These are phyloP conservation scores for Zalaria sp. DNA, from an alignment of 2,329 filamentous ascomycete genomes.

Conservation along the genomic window DNA sequence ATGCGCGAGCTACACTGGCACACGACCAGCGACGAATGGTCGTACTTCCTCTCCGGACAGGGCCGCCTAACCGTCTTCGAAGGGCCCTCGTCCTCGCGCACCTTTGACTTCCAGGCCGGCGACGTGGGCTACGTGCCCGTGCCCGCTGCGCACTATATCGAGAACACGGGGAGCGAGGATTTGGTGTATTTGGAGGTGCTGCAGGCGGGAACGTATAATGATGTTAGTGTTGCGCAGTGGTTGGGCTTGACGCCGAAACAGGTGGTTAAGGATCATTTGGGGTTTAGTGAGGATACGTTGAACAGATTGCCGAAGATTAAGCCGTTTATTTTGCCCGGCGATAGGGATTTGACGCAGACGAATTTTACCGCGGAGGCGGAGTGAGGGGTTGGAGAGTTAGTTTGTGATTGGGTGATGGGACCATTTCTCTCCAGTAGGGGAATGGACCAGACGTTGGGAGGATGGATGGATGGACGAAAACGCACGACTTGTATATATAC, in stretches of 20 bases:
- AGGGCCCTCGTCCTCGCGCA: slow-evolving; percentile 35
- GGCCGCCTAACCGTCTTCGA: slow-evolving; percentile 43
- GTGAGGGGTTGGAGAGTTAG: too few relatives aligned
- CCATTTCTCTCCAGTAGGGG: too few relatives aligned
- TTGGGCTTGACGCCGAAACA: slow-evolving; percentile 34
- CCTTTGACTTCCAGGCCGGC: slow-evolving; percentile 46
- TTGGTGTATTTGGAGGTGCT: slow-evolving; percentile 47
- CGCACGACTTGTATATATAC: too few relatives aligned
- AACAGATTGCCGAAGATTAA: slow-evolving; percentile 22
- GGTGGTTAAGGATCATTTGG: slow-evolving; percentile 20
- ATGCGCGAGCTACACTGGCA: slow-evolving; percentile 55
- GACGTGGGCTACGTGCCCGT: slow-evolving; percentile 46
- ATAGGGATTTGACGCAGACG: slow-evolving; percentile 20
- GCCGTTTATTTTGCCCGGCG: slow-evolving; percentile 24
- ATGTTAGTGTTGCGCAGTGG: slow-evolving; percentile 45
- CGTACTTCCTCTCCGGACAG: slow-evolving; percentile 42
- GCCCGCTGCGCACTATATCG: slow-evolving; percentile 43
- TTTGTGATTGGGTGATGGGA: too few relatives aligned
- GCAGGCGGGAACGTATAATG: slow-evolving; percentile 36
- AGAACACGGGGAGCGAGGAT: slow-evolving; percentile 45
- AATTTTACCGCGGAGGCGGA: slow-evolving; percentile 19
- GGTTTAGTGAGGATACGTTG: slow-evolving; percentile 16
- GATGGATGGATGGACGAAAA: too few relatives aligned
- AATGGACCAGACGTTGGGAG: too few relatives aligned
- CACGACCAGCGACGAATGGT: slow-evolving; percentile 46